phyloP scores from a whole-genome alignment of 2,329 filamentous ascomycete genomes.

The Botrytis pseudocinerea region DNA sequence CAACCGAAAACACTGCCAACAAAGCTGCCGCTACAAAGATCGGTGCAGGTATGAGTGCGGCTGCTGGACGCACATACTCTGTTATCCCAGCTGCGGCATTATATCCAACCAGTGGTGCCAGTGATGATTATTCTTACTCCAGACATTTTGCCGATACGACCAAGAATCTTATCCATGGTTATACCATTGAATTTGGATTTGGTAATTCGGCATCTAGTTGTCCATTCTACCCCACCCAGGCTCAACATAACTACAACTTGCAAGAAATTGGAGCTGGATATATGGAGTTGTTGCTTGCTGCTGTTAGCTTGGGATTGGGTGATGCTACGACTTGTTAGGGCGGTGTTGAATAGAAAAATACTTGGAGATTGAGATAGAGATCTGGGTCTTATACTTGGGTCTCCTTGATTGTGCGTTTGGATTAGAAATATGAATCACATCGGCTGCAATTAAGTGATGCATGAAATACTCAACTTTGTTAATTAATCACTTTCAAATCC shows the following conservation, averaged over 20 bases:
- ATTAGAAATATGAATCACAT: background rate
- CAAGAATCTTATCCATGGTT: slow-evolving; percentile 45
- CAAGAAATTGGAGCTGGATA: slow-evolving; percentile 49
- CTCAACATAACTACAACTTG: slow-evolving; percentile 48
- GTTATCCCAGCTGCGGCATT: slow-evolving; percentile 46
- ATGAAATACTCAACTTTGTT: background rate
- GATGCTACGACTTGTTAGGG: slow-evolving; percentile 25
- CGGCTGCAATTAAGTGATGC: background rate
- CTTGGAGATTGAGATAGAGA: background rate
- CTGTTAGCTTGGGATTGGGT: background rate
- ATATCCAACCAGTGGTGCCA: slow-evolving; percentile 50
- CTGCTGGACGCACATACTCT: slow-evolving; percentile 44
- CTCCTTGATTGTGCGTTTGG: background rate
- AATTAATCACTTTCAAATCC: background rate
- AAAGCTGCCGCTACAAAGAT: slow-evolving; percentile 42
- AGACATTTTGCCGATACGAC: slow-evolving; percentile 45
- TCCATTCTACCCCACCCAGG: slow-evolving; percentile 49
- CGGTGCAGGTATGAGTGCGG: slow-evolving; percentile 44
- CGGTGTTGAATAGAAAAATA: background rate
- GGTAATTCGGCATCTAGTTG: slow-evolving; percentile 32
- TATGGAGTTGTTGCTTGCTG: slow-evolving; percentile 48
- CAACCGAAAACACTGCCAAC: slow-evolving; percentile 43
- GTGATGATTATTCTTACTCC: slow-evolving; percentile 50
- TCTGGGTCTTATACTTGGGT: background rate
- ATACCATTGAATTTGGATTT: slow-evolving; percentile 52